Conservation (phyloP, 306 rosid species). For the Quercus variabilis region DNA sequence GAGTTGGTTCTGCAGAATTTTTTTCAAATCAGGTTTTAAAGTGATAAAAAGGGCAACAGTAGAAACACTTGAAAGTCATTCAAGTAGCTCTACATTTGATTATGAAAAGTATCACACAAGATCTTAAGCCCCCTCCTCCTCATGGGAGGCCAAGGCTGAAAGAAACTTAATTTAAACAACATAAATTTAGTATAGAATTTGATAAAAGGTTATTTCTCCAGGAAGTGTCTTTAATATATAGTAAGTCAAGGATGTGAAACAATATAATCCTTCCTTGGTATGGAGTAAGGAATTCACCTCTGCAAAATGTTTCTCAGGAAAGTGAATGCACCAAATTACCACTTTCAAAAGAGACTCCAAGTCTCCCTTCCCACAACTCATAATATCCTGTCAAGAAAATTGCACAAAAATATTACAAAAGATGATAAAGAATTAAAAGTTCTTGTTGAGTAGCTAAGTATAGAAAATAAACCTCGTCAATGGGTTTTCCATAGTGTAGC, state of each 20-base stretch:
- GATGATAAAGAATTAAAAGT: neutral
- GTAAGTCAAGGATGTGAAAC: neutral
- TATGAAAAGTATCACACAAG: too few relatives aligned
- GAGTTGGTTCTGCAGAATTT: neutral
- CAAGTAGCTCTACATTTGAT: too few relatives aligned
- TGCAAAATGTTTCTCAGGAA: conserved; percentile 88
- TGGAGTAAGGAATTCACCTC: conserved; percentile 42
- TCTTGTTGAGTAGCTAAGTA: neutral
- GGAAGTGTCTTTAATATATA: neutral
- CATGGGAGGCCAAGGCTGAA: too few relatives aligned
- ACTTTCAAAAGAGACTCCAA: conserved; percentile 48
- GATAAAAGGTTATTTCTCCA: too few relatives aligned
- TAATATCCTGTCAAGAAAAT: conserved; percentile 54
- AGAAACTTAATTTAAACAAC: too few relatives aligned
- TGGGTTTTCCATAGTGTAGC: conserved; percentile 46
- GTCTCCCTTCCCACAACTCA: conserved; percentile 50
- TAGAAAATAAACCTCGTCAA: conserved; percentile 57
- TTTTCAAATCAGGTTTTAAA: neutral
- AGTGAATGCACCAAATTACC: conserved; percentile 55
- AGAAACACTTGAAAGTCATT: neutral
- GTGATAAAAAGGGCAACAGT: neutral
- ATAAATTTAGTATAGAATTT: too few relatives aligned
- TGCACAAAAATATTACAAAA: neutral
- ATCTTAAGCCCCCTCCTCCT: too few relatives aligned
- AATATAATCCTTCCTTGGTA: neutral